Conservation (phyloP, 2,329 filamentous ascomycete genomes). For the Trichoderma sp. region DNA sequence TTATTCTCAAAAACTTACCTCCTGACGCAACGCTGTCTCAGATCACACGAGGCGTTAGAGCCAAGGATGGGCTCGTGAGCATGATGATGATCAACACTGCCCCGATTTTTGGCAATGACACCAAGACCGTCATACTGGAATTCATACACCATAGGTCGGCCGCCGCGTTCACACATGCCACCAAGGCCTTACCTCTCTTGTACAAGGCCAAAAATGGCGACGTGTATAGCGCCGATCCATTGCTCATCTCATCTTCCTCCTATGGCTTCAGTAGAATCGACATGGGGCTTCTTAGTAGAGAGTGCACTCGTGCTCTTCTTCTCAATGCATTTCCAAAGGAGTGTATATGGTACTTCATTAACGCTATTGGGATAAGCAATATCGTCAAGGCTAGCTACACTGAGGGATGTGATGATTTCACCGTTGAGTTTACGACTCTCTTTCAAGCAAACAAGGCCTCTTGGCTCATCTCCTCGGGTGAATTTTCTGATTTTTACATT, state of each 20-base stretch:
- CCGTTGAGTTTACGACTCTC: conserved; percentile 24
- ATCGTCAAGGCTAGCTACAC: conserved; percentile 15
- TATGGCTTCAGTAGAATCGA: neutral
- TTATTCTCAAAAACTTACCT: conserved; percentile 28
- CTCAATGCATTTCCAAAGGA: conserved; percentile 23
- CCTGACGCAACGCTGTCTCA: conserved; percentile 31
- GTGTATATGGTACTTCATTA: conserved; percentile 25
- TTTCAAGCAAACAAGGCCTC: conserved; percentile 14
- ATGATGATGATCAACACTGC: conserved; percentile 13
- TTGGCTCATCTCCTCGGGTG: neutral
- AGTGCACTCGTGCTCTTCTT: conserved; percentile 19
- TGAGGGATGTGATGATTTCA: neutral
- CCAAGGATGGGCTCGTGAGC: conserved; percentile 19
- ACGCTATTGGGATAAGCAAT: conserved; percentile 11
- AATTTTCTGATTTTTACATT: neutral
- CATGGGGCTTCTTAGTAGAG: neutral
- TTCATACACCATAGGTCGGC: conserved; percentile 21
- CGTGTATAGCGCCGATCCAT: neutral
- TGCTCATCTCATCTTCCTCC: conserved; percentile 21
- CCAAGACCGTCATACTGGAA: conserved; percentile 23
- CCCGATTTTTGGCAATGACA: neutral
- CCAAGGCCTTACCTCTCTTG: neutral
- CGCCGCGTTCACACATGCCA: neutral
- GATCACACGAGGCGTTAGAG: conserved; percentile 36
- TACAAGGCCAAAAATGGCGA: neutral